These are phyloP conservation scores for Aspergillus avenaceus DNA, from an alignment of 495 filamentous ascomycete species.

Conservation along the genomic window DNA sequence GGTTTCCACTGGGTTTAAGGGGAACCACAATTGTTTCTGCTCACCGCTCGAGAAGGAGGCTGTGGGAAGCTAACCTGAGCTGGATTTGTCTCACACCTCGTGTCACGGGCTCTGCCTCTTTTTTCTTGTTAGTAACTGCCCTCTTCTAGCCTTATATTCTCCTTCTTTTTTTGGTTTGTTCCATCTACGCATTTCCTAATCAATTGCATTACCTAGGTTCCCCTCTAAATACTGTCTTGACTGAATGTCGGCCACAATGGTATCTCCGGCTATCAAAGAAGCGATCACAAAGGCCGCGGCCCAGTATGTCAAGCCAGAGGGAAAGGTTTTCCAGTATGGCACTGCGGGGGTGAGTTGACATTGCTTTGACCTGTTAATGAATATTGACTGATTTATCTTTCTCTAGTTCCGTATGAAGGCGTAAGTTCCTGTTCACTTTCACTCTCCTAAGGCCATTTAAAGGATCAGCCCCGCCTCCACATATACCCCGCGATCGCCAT, in stretches of 20 bases:
- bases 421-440: conserved; percentile 42
- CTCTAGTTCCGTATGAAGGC: conserved; percentile 74
- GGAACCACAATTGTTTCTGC: conserved; percentile 13
- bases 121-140: conserved; percentile 13
- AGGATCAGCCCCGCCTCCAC: conserved; percentile 36
- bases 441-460: background rate
- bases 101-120: conserved; percentile 1
- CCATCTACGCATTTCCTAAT: background rate
- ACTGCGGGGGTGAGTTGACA: conserved; percentile 73
- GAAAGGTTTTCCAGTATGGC: conserved; percentile 80
- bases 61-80: conserved; percentile 12
- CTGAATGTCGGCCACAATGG: conserved; percentile 35
- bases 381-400: conserved; percentile 15
- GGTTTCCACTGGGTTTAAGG: background rate
- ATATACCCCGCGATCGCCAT: conserved; percentile 30
- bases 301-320: conserved; percentile 62
- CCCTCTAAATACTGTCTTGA: conserved; percentile 4
- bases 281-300: conserved; percentile 41
- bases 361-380: conserved; percentile 8
- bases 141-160: conserved; percentile 28
- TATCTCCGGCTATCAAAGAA: conserved; percentile 41
- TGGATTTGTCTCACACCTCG: conserved; percentile 7
- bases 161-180: conserved; percentile 9
- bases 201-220: background rate
- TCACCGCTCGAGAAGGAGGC: conserved; percentile 28